Evolutionary conservation across 2,329 filamentous ascomycete genomes (phyloP).

Genomic region (Rhytidhysteron rufulum): DNA sequence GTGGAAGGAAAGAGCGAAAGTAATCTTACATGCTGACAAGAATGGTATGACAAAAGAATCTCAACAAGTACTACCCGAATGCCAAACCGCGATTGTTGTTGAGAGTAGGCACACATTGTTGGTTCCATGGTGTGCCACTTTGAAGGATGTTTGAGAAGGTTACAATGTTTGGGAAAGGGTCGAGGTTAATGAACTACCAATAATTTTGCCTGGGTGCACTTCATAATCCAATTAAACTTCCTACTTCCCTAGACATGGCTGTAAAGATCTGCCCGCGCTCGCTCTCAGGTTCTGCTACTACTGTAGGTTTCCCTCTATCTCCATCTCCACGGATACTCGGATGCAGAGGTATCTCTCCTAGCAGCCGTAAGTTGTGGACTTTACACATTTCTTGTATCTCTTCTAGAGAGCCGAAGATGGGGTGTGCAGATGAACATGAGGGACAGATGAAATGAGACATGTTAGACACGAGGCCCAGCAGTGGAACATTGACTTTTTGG

Average conservation of each 20-base stretch:
- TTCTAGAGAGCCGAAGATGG: slow-evolving; percentile 56
- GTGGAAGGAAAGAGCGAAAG: too few relatives aligned
- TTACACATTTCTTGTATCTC: slow-evolving; percentile 74
- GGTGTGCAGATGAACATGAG: slow-evolving; percentile 47
- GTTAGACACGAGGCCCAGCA: slow-evolving; percentile 71
- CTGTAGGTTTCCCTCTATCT: slow-evolving; percentile 81
- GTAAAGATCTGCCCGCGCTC: slow-evolving; percentile 69
- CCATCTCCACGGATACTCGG: slow-evolving; percentile 82
- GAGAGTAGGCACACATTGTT: too few relatives aligned
- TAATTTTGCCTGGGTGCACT: too few relatives aligned
- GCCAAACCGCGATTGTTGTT: too few relatives aligned
- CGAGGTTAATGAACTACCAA: too few relatives aligned
- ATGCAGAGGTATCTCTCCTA: slow-evolving; percentile 88
- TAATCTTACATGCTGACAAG: too few relatives aligned
- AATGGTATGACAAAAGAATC: too few relatives aligned
- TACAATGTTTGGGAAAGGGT: too few relatives aligned
- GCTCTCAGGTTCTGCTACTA: slow-evolving; percentile 78
- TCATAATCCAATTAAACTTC: neutral
- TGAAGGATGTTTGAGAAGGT: too few relatives aligned
- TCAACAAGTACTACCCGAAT: too few relatives aligned
- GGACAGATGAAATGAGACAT: slow-evolving; percentile 39
- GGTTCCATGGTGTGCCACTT: too few relatives aligned
- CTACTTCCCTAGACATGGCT: slow-evolving; percentile 59
- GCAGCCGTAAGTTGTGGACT: slow-evolving; percentile 69
- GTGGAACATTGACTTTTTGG: slow-evolving; percentile 71